Evolutionary conservation across 306 rosid species (phyloP).

Genomic region (Argentina anserina): DNA sequence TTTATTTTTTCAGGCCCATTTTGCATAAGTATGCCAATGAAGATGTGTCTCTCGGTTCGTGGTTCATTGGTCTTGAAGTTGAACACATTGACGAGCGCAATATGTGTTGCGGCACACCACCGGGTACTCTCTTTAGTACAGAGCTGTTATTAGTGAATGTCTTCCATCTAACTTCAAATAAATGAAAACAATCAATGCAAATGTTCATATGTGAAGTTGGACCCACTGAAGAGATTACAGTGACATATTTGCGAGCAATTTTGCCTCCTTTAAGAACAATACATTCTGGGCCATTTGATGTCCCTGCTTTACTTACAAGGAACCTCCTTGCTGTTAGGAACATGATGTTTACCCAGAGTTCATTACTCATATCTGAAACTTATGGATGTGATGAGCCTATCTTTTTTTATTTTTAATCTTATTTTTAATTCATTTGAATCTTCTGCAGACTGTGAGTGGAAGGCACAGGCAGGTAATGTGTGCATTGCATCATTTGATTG

Average conservation of each 20-base stretch:
- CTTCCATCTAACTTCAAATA: not conserved
- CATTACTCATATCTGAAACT: not conserved
- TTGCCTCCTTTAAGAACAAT: not conserved
- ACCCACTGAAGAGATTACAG: not conserved
- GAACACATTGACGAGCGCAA: slow-evolving; percentile 94
- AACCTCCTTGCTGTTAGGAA: not conserved
- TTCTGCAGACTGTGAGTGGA: slow-evolving; percentile 91
- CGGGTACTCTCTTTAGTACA: slow-evolving; percentile 51
- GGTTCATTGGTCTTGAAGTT: slow-evolving; percentile 97
- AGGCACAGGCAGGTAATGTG: slow-evolving; percentile 88
- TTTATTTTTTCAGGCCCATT: slow-evolving; percentile 65
- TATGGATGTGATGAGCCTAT: not conserved
- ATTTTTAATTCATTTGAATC: slow-evolving; percentile 12
- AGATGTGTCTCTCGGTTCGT: slow-evolving; percentile 96
- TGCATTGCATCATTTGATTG: slow-evolving; percentile 93
- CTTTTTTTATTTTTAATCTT: slow-evolving; percentile 12
- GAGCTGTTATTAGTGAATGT: not conserved
- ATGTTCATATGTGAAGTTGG: not conserved
- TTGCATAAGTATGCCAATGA: slow-evolving; percentile 95
- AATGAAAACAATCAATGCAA: not conserved
- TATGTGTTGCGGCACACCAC: slow-evolving; percentile 99
- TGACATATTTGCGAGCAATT: not conserved
- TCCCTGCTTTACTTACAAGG: not conserved
- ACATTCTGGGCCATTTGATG: not conserved
- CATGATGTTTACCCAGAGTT: not conserved